Conservation (phyloP, 2,329 filamentous ascomycete genomes). For the Neodidymelliopsis sp. region DNA sequence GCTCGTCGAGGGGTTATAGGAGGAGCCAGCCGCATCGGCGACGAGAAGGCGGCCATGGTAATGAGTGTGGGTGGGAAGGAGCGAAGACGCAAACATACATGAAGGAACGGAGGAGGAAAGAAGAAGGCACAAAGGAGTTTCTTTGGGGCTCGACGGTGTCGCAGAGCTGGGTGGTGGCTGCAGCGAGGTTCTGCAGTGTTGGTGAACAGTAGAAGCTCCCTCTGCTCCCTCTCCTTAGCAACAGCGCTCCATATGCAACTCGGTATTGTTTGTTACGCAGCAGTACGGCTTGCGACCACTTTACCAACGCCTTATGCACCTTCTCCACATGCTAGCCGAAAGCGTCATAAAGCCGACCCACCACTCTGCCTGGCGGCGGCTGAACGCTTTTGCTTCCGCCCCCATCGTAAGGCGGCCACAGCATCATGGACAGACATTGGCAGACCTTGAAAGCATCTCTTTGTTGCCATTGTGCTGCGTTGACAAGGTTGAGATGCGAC, state of each 20-base stretch:
- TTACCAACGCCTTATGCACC: conserved; percentile 13
- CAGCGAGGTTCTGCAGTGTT: background rate
- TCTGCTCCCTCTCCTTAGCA: conserved; percentile 7
- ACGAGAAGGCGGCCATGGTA: conserved; percentile 40
- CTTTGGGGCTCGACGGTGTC: background rate
- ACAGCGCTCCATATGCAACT: conserved; percentile 13
- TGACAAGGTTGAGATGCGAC: background rate
- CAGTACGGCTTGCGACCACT: conserved; percentile 13
- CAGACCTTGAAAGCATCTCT: background rate
- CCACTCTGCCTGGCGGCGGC: conserved; percentile 5
- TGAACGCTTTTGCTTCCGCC: background rate
- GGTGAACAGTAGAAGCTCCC: background rate
- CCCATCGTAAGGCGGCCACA: background rate
- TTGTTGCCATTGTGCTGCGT: background rate
- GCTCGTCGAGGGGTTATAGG: conserved; percentile 42
- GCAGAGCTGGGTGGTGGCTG: conserved; percentile 5
- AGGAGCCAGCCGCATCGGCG: conserved; percentile 41
- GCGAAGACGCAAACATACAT: conserved; percentile 28
- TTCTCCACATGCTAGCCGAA: conserved; percentile 13
- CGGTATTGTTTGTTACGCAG: conserved; percentile 18
- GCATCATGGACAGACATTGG: background rate
- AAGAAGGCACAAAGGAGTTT: conserved; percentile 1
- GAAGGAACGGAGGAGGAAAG: conserved; percentile 18
- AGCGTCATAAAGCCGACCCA: conserved; percentile 1
- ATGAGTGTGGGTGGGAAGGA: conserved; percentile 24